These are phyloP conservation scores for Aspergillus costaricaensis DNA, from an alignment of 2,329 filamentous ascomycete genomes.

Conservation along the genomic window DNA sequence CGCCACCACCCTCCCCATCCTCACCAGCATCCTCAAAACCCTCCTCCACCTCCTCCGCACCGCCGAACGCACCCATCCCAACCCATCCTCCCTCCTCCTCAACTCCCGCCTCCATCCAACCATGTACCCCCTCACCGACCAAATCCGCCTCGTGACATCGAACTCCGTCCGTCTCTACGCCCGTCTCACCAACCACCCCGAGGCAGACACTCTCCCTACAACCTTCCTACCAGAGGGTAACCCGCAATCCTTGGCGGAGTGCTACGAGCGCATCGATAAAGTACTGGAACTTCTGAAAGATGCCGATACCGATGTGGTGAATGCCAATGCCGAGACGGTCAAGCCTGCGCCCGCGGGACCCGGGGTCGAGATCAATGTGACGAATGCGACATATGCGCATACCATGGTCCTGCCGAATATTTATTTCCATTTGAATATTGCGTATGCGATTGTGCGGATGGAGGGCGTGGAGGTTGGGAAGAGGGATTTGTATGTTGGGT, in stretches of 20 bases:
- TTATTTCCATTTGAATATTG: conserved; percentile 27
- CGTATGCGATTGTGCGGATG: conserved; percentile 25
- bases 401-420: conserved; percentile 23
- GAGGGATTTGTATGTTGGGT: conserved; percentile 16
- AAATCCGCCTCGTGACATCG: conserved; percentile 30
- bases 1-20: conserved; percentile 29
- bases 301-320: conserved; percentile 24
- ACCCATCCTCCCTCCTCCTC: conserved; percentile 19
- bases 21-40: conserved; percentile 25
- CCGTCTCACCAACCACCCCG: conserved; percentile 26
- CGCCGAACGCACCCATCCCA: conserved; percentile 22
- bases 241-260: conserved; percentile 25
- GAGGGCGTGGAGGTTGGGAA: conserved; percentile 23
- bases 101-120: conserved; percentile 21
- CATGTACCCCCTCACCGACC: conserved; percentile 28
- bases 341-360: conserved; percentile 18
- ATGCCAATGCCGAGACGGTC: conserved; percentile 20
- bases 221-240: conserved; percentile 12
- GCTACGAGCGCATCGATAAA: conserved; percentile 27
- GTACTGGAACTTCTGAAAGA: conserved; percentile 22
- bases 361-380: conserved; percentile 6
- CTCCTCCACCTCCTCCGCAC: conserved; percentile 32
- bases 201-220: not conserved
- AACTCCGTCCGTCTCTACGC: conserved; percentile 28
- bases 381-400: conserved; percentile 19